These are phyloP conservation scores for Camelina hispida DNA, from an alignment of 345 rosid species.

Conservation along the genomic window DNA sequence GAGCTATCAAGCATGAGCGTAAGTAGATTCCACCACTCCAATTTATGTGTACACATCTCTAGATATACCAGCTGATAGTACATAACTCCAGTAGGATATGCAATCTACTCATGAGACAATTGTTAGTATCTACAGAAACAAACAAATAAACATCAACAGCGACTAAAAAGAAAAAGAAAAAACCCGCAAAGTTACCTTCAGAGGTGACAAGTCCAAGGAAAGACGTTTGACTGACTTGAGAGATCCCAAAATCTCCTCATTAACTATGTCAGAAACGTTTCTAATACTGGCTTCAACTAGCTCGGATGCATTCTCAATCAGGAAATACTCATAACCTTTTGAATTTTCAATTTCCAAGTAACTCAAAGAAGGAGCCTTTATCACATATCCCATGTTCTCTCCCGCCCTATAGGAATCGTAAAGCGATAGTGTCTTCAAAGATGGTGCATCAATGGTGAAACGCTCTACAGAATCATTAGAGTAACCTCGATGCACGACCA, in stretches of 20 bases:
- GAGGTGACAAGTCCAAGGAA: conserved; percentile 15
- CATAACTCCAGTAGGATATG: background rate
- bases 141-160: background rate
- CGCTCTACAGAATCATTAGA: fast-evolving
- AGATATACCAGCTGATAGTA: conserved; percentile 12
- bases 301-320: background rate
- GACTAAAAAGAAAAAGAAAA: background rate
- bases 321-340: background rate
- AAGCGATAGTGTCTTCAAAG: conserved; percentile 5
- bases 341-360: background rate
- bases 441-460: background rate
- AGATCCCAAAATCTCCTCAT: conserved; percentile 7
- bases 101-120: background rate
- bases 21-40: background rate
- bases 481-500: background rate
- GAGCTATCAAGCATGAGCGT: background rate
- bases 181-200: conserved; percentile 17
- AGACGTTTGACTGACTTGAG: background rate
- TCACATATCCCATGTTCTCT: background rate
- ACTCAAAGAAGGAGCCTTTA: conserved; percentile 20
- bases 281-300: background rate
- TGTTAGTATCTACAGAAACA: background rate
- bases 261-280: background rate
- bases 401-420: background rate
- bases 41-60: background rate